Conservation (phyloP, 208 protist genomes). For the Leishmania lainsoni region DNA sequence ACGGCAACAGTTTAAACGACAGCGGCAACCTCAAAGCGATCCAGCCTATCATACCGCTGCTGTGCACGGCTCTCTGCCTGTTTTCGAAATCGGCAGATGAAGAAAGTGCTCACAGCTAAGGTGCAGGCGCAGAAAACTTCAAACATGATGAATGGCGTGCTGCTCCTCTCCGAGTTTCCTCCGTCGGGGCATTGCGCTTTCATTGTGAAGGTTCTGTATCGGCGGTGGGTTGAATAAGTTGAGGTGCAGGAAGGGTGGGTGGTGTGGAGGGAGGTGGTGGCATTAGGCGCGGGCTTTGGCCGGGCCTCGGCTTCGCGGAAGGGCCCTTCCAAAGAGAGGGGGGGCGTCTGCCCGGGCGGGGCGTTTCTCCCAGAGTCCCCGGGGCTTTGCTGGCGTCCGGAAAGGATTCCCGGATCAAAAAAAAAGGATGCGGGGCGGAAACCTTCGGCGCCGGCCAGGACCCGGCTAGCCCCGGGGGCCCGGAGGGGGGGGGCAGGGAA, state of each 20-base stretch:
- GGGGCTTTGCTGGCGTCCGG: too few species aligned
- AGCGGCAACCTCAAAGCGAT: conserved; percentile 12
- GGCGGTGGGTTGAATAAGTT: background rate
- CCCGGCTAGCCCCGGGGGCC: background rate
- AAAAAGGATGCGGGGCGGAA: too few species aligned
- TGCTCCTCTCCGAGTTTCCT: conserved; percentile 1
- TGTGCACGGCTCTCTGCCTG: conserved; percentile 45
- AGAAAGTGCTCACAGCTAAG: conserved; percentile 42
- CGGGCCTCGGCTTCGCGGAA: too few species aligned
- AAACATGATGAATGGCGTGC: conserved; percentile 58
- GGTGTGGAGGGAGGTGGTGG: conserved; percentile 2
- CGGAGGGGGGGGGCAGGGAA: background rate
- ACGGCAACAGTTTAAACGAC: conserved; percentile 11
- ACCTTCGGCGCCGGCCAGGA: too few species aligned
- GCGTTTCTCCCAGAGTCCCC: too few species aligned
- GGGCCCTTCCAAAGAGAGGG: background rate
- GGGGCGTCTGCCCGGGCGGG: too few species aligned
- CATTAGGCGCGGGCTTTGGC: background rate
- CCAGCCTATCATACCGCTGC: conserved; percentile 71
- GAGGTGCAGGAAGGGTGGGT: too few species aligned
- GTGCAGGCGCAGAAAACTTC: conserved; percentile 43
- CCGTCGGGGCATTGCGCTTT: conserved; percentile 20
- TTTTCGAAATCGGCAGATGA: conserved; percentile 39
- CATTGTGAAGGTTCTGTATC: background rate
- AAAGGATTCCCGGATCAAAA: too few species aligned